Evolutionary conservation across 2,329 filamentous ascomycete genomes (phyloP).

Genomic region (Penicillium expansum): DNA sequence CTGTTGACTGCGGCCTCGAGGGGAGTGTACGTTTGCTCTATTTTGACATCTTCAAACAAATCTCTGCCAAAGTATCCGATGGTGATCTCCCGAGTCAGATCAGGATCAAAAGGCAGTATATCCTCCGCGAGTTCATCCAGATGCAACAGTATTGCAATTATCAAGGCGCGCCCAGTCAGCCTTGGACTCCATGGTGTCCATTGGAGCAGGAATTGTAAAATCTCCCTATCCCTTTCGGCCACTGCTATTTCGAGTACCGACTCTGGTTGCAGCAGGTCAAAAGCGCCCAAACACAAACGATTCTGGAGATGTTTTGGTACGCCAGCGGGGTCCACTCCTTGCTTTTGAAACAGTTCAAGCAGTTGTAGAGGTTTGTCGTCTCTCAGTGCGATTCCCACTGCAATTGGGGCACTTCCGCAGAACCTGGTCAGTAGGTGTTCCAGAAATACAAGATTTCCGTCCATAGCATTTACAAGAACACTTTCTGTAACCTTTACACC

Average conservation of each 20-base stretch:
- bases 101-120: background rate
- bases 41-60: too few relatives aligned
- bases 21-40: background rate
- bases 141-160: background rate
- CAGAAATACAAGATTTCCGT: background rate
- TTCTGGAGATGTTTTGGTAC: background rate
- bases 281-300: too few relatives aligned
- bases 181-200: background rate
- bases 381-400: too few relatives aligned
- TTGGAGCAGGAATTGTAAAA: background rate
- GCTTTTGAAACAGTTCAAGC: conserved; percentile 3
- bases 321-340: conserved; percentile 7
- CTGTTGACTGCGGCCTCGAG: conserved; percentile 2
- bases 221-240: background rate
- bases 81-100: background rate
- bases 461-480: conserved; percentile 5
- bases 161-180: background rate
- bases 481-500: conserved; percentile 9
- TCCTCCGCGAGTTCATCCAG: background rate
- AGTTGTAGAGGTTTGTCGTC: too few relatives aligned
- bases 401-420: conserved; percentile 6
- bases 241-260: conserved; percentile 5
- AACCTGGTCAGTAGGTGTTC: background rate
- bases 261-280: too few relatives aligned
- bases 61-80: too few relatives aligned